Evolutionary conservation across 2,329 filamentous ascomycete species (phyloP).

Genomic region (Aureobasidium leucospermi): DNA sequence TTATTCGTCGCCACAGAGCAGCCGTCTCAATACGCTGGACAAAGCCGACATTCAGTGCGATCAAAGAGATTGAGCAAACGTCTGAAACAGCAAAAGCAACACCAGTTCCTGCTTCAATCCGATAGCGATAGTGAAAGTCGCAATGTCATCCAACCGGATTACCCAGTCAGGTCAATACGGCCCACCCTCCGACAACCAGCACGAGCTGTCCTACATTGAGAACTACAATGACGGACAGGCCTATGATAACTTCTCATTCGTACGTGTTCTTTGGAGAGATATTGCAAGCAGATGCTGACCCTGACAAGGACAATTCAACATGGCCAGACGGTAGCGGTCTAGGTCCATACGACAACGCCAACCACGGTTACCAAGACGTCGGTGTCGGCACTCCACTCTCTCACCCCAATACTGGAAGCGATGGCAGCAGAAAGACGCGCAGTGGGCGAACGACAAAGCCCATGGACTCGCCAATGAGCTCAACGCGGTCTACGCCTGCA

Average conservation of each 20-base stretch:
- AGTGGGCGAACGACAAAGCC: slow-evolving; percentile 28
- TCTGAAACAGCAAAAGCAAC: slow-evolving; percentile 16
- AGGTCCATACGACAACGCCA: slow-evolving; percentile 6
- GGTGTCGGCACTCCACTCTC: slow-evolving; percentile 29
- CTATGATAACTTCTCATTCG: slow-evolving; percentile 28
- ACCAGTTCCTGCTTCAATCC: background rate
- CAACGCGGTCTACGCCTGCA: slow-evolving; percentile 21
- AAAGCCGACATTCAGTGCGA: background rate
- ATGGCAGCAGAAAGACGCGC: slow-evolving; percentile 34
- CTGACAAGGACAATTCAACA: slow-evolving; percentile 6
- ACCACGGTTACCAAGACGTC: slow-evolving; percentile 20
- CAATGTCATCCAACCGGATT: slow-evolving; percentile 11
- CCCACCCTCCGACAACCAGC: slow-evolving; percentile 13
- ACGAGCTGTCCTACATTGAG: slow-evolving; percentile 35
- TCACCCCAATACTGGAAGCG: slow-evolving; percentile 34
- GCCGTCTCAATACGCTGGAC: background rate
- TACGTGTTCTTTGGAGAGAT: background rate
- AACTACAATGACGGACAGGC: slow-evolving; percentile 35
- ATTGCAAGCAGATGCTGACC: slow-evolving; percentile 6
- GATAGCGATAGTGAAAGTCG: background rate
- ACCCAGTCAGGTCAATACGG: slow-evolving; percentile 3
- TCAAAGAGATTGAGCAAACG: slow-evolving; percentile 9
- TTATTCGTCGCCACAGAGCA: background rate
- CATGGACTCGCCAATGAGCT: slow-evolving; percentile 30
- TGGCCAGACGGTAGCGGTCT: slow-evolving; percentile 2